phyloP scores from a whole-genome alignment of 805 yeast species.

The Metschnikowia cubensis region DNA sequence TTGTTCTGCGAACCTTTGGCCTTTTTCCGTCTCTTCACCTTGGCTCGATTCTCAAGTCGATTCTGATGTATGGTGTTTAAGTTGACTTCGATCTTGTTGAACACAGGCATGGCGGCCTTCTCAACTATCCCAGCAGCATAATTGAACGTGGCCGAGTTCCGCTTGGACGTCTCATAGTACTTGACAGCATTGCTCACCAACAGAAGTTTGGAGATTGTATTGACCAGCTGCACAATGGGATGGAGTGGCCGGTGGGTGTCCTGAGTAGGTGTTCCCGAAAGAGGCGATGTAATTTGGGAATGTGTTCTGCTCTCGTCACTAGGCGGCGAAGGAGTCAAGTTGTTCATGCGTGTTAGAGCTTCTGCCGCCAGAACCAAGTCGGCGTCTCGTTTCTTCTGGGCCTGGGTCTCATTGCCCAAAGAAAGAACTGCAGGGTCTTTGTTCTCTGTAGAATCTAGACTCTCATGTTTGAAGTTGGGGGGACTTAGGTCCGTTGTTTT shows the following conservation, averaged over 20 bases:
- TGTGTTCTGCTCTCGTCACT: conserved; percentile 6
- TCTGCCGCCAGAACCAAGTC: conserved; percentile 40
- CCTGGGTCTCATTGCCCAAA: not conserved
- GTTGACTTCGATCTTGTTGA: conserved; percentile 44
- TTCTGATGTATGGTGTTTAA: conserved; percentile 39
- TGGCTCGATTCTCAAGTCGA: conserved; percentile 18
- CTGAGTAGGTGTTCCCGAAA: conserved; percentile 12
- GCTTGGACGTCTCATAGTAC: conserved; percentile 43
- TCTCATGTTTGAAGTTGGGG: not conserved
- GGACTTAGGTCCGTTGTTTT: not conserved
- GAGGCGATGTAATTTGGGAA: conserved; percentile 14
- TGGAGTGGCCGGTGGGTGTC: conserved; percentile 23
- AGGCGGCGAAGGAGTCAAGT: conserved; percentile 20
- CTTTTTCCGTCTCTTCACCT: conserved; percentile 13
- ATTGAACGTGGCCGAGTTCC: conserved; percentile 46
- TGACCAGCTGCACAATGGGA: conserved; percentile 38
- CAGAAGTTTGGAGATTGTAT: conserved; percentile 37
- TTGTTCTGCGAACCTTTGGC: conserved; percentile 18
- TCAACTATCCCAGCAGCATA: conserved; percentile 62
- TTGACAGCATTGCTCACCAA: conserved; percentile 47
- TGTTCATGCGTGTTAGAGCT: conserved; percentile 36
- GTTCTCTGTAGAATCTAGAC: not conserved
- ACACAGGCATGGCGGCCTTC: conserved; percentile 52
- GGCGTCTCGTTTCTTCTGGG: conserved; percentile 11
- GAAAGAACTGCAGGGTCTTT: not conserved